Percentiles rank a stretch among this genome's conserved stretches.
Conservation (phyloP, 306 rosid genomes). For the Alnus rubra region DNA sequence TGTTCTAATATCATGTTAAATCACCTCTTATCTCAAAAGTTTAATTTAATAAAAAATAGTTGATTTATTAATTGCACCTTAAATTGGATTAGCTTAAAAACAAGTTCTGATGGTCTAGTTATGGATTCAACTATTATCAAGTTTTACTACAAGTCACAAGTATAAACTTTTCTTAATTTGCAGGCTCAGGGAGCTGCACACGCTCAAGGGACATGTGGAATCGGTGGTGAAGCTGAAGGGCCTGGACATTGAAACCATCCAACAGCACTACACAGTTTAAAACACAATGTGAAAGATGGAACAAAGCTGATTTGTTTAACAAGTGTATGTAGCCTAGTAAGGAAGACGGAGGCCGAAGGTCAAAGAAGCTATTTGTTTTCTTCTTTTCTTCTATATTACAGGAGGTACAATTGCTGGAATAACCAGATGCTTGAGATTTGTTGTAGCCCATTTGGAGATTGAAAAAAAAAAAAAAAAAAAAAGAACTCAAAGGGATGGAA, state of each 20-base stretch:
- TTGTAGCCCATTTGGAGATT: constrained; percentile 7
- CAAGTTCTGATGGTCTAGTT: background rate
- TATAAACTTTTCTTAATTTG: background rate
- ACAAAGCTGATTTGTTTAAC: background rate
- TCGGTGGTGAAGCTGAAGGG: constrained; percentile 83
- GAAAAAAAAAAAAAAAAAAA: background rate
- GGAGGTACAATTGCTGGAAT: constrained; percentile 8
- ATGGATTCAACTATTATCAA: background rate
- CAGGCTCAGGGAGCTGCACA: constrained; percentile 80
- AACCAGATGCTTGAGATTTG: background rate
- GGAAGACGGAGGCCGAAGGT: constrained; percentile 8
- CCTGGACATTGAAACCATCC: constrained; percentile 61
- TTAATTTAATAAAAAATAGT: no score
- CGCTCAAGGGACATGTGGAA: constrained; percentile 80
- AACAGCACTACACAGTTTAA: constrained; percentile 57
- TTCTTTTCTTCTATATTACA: background rate
- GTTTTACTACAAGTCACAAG: background rate
- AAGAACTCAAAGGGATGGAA: constrained; percentile 4
- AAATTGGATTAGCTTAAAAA: background rate
- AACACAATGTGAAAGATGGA: background rate
- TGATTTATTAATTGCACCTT: background rate
- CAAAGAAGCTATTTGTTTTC: constrained; percentile 3
- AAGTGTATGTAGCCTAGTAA: background rate
- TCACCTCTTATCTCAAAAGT: no score
- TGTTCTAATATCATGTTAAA: no score